A percentile compares a stretch with the other conserved stretches of the same genome.
phyloP scores from a whole-genome alignment of 2,329 filamentous ascomycete genomes.

The Diaporthe helianthi region DNA sequence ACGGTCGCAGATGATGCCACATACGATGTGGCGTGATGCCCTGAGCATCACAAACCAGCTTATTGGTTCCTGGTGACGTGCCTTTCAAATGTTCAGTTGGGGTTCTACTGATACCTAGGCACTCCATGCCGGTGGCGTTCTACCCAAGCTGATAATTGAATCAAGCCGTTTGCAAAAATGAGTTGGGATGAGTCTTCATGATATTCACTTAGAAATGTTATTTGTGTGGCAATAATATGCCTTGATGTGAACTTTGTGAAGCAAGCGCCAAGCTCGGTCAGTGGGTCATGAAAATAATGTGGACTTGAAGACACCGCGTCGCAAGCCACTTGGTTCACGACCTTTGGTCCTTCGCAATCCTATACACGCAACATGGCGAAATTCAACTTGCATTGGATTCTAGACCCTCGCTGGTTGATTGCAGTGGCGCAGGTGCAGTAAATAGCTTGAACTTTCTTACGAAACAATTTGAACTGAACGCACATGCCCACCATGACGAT shows the following conservation, averaged over 20 bases:
- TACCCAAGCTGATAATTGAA: neutral
- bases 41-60: neutral
- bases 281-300: too few relatives aligned
- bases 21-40: neutral
- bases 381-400: neutral
- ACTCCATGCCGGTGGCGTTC: too few relatives aligned
- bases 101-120: neutral
- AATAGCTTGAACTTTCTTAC: neutral
- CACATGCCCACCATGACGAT: neutral
- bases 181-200: neutral
- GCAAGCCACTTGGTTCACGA: neutral
- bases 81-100: neutral
- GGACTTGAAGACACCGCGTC: neutral
- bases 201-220: too few relatives aligned
- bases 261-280: neutral
- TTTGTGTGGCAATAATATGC: neutral
- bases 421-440: neutral
- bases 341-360: neutral
- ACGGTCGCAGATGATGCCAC: constrained; percentile 14
- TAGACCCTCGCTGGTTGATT: neutral
- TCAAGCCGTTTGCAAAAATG: neutral
- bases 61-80: neutral
- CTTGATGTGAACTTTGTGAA: neutral
- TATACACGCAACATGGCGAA: neutral
- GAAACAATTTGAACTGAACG: neutral